Conservation (phyloP, 1,284 basidiomycete species). For the Mycosarcoma maydis region DNA sequence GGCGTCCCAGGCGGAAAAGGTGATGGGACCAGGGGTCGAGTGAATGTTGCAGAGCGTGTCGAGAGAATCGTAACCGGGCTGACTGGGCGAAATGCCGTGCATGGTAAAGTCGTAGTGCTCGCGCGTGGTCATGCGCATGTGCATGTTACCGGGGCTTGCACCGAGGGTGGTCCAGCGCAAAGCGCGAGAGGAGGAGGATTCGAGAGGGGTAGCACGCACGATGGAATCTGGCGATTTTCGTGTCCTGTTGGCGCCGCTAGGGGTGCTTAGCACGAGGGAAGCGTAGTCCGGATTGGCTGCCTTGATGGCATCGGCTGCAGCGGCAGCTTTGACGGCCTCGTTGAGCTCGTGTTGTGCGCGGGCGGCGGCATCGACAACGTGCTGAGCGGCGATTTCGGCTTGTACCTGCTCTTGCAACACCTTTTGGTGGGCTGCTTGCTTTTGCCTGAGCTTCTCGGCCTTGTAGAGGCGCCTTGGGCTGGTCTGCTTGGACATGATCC, state of each 20-base stretch:
- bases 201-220: constrained; percentile 26
- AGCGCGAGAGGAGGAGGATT: constrained; percentile 18
- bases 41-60: constrained; percentile 45
- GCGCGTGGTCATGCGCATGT: constrained; percentile 52
- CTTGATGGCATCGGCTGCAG: constrained; percentile 35
- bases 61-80: constrained; percentile 35
- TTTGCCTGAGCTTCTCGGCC: constrained; percentile 55
- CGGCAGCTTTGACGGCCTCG: constrained; percentile 38
- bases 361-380: constrained; percentile 32
- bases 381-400: constrained; percentile 26
- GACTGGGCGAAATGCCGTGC: constrained; percentile 55
- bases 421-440: constrained; percentile 22
- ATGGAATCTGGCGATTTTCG: constrained; percentile 34
- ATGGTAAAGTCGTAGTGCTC: constrained; percentile 61
- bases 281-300: constrained; percentile 39
- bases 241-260: constrained; percentile 19
- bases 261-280: constrained; percentile 36
- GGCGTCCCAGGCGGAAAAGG: constrained; percentile 44
- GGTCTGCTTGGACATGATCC: constrained; percentile 60
- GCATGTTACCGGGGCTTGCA: constrained; percentile 43
- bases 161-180: constrained; percentile 44
- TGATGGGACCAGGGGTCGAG: constrained; percentile 43
- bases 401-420: constrained; percentile 21
- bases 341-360: constrained; percentile 29
- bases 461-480: constrained; percentile 59